Conservation (phyloP, 257 asterid species). For the Buddleja alternifolia region DNA sequence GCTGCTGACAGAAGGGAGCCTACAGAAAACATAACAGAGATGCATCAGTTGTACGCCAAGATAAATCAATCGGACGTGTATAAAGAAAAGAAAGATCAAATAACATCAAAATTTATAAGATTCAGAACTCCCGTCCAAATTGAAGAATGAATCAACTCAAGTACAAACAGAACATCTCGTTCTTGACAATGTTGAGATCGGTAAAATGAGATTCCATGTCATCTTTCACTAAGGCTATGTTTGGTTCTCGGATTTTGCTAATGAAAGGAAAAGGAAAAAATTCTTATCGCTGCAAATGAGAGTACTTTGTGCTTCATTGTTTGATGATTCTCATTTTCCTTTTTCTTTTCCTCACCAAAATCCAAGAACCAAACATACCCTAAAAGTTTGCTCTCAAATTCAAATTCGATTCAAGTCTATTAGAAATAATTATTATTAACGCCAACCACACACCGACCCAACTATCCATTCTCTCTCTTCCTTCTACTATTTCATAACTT, state of each 20-base stretch:
- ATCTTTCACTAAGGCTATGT: too few species aligned
- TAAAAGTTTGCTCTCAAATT: neutral
- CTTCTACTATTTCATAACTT: neutral
- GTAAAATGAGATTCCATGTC: too few species aligned
- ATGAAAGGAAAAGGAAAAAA: too few species aligned
- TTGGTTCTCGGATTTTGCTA: too few species aligned
- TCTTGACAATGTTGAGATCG: neutral
- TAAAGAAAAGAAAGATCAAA: neutral
- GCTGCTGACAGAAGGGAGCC: conserved; percentile 84
- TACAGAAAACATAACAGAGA: conserved; percentile 30
- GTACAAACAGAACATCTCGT: neutral
- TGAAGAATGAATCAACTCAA: too few species aligned
- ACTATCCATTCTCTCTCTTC: neutral
- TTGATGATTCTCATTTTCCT: too few species aligned
- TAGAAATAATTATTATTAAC: neutral
- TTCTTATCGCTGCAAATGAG: too few species aligned
- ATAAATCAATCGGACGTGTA: neutral
- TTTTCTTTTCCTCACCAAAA: too few species aligned
- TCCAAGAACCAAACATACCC: too few species aligned
- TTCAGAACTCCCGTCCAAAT: neutral
- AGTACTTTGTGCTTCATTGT: too few species aligned
- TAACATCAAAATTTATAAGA: neutral
- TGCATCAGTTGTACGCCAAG: neutral
- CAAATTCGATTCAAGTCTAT: neutral
- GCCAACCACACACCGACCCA: too few species aligned